phyloP scores from a whole-genome alignment of 2,329 filamentous ascomycete species.

The Microascus cirrosus region DNA sequence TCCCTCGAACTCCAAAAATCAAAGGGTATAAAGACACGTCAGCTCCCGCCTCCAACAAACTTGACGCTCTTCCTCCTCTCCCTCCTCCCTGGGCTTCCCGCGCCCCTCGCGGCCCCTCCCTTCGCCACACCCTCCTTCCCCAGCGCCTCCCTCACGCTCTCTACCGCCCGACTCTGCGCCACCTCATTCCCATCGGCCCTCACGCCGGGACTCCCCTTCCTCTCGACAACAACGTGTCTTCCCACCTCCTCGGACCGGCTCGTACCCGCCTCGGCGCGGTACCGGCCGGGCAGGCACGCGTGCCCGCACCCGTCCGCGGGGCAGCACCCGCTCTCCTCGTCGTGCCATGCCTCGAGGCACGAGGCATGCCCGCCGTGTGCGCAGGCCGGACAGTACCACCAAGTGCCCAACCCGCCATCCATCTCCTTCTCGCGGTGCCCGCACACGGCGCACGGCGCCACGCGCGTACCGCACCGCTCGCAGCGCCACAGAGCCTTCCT shows the following conservation, averaged over 20 bases:
- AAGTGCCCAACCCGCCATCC: constrained; percentile 25
- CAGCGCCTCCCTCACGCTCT: constrained; percentile 44
- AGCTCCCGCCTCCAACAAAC: constrained; percentile 24
- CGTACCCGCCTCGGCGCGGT: constrained; percentile 34
- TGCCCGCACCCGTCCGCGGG: constrained; percentile 56
- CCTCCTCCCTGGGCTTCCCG: constrained; percentile 24
- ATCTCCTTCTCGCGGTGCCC: constrained; percentile 33
- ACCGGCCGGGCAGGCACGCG: constrained; percentile 47
- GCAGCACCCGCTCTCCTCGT: constrained; percentile 42
- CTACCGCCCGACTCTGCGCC: constrained; percentile 48
- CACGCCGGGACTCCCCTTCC: constrained; percentile 5
- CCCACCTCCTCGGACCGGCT: constrained; percentile 40
- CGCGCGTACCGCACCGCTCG: constrained; percentile 38
- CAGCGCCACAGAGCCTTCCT: constrained; percentile 40
- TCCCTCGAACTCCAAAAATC: not conserved
- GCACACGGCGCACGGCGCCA: constrained; percentile 49
- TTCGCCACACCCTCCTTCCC: not conserved
- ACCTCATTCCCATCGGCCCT: constrained; percentile 38
- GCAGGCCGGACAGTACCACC: constrained; percentile 55
- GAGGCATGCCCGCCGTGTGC: constrained; percentile 51
- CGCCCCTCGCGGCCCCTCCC: constrained; percentile 16
- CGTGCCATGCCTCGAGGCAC: constrained; percentile 50
- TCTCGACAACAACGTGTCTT: constrained; percentile 26
- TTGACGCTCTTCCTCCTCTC: constrained; percentile 56
- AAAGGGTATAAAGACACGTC: not conserved